A percentile compares a stretch with the other conserved stretches of the same genome.
These are phyloP conservation scores for Candida arabinofermentans DNA, from an alignment of 805 yeast species.

Conservation along the genomic window DNA sequence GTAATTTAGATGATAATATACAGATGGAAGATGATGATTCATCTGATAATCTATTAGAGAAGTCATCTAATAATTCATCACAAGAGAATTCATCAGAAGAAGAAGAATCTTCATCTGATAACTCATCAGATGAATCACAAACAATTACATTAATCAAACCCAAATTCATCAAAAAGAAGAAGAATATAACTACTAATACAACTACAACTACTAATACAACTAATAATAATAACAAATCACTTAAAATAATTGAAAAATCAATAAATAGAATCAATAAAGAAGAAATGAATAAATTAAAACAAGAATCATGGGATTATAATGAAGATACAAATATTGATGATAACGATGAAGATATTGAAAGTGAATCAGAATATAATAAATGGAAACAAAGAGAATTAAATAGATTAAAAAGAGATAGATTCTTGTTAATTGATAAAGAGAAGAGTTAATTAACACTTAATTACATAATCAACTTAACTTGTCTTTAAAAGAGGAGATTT, in stretches of 20 bases:
- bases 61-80: too few relatives aligned
- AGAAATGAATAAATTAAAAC: constrained; percentile 20
- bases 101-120: background rate
- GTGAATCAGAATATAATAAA: constrained; percentile 36
- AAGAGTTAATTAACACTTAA: too few relatives aligned
- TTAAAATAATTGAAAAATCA: constrained; percentile 23
- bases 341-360: constrained; percentile 58
- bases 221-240: constrained; percentile 9
- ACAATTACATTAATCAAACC: background rate
- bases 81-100: too few relatives aligned
- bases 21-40: background rate
- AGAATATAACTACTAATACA: background rate
- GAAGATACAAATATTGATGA: constrained; percentile 37
- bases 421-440: constrained; percentile 17
- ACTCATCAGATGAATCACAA: background rate
- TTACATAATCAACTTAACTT: too few relatives aligned
- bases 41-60: background rate
- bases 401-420: constrained; percentile 26
- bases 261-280: constrained; percentile 18
- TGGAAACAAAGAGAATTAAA: constrained; percentile 30
- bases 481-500: too few relatives aligned
- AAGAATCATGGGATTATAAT: constrained; percentile 14
- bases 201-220: background rate
- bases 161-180: background rate
- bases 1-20: too few relatives aligned